phyloP scores from a whole-genome alignment of 768 basidiomycete genomes.

The Suillus sp. region DNA sequence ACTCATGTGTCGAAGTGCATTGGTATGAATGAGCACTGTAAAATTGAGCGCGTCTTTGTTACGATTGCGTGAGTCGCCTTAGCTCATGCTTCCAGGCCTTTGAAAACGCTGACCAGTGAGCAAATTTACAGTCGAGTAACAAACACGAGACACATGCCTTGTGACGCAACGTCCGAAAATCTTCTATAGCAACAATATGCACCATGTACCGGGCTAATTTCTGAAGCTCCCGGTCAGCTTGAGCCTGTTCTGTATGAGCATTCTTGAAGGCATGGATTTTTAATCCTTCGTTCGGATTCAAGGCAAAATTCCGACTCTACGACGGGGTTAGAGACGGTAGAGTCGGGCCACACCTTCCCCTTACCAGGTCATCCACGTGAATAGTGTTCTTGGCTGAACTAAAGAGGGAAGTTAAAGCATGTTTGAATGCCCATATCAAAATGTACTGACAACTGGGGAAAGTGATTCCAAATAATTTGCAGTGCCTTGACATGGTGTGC shows the following conservation, averaged over 20 bases:
- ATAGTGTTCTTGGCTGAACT: slow-evolving; percentile 76
- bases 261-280: slow-evolving; percentile 83
- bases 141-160: slow-evolving; percentile 46
- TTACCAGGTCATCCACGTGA: slow-evolving; percentile 83
- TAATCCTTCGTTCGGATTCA: slow-evolving; percentile 82
- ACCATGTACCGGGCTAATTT: slow-evolving; percentile 67
- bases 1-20: neutral
- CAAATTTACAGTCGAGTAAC: neutral
- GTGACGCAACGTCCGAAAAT: slow-evolving; percentile 68
- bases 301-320: slow-evolving; percentile 81
- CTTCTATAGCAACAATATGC: slow-evolving; percentile 57
- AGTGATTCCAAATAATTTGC: slow-evolving; percentile 86
- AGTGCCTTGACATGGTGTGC: slow-evolving; percentile 81
- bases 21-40: neutral
- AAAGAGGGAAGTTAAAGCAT: slow-evolving; percentile 5
- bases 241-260: slow-evolving; percentile 64
- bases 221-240: slow-evolving; percentile 68
- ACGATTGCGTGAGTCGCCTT: slow-evolving; percentile 25
- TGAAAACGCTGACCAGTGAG: neutral
- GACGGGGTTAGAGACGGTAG: slow-evolving; percentile 7
- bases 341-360: slow-evolving; percentile 20
- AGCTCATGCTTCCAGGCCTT: slow-evolving; percentile 39
- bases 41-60: neutral
- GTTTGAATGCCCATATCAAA: neutral
- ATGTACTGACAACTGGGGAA: slow-evolving; percentile 68